These are phyloP conservation scores for Melastoma malabathricum DNA, from an alignment of 345 rosid species.

Conservation along the genomic window DNA sequence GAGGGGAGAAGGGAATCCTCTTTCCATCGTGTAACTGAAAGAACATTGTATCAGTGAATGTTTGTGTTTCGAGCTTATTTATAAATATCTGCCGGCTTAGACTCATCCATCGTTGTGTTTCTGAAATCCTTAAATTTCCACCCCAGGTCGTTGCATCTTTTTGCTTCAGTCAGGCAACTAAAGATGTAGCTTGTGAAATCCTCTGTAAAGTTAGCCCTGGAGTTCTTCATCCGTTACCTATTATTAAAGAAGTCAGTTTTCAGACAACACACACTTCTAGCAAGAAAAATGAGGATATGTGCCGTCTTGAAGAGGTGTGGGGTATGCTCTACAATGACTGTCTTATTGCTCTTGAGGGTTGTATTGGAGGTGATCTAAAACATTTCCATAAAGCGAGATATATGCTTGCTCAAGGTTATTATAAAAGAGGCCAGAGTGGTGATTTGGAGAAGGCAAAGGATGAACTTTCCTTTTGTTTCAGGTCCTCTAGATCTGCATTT, in stretches of 20 bases:
- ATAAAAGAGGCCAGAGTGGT: conserved; percentile 51
- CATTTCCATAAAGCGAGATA: conserved; percentile 97
- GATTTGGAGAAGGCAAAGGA: conserved; percentile 91
- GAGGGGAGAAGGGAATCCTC: no score
- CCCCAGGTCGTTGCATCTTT: conserved; percentile 48
- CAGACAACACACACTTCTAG: conserved; percentile 15
- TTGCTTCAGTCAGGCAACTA: conserved; percentile 48
- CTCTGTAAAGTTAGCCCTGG: conserved; percentile 33
- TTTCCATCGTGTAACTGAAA: no score
- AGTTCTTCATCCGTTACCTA: conserved; percentile 22
- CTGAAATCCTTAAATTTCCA: conserved; percentile 7
- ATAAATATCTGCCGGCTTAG: no score
- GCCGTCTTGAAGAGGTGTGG: conserved; percentile 58
- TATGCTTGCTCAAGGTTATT: conserved; percentile 85
- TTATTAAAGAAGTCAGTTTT: conserved; percentile 25
- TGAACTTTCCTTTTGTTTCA: conserved; percentile 88
- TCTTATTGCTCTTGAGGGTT: conserved; percentile 70
- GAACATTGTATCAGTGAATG: no score
- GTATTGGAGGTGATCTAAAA: conserved; percentile 92
- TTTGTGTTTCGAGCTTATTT: no score
- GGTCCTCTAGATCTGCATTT: conserved; percentile 80
- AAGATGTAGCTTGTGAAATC: conserved; percentile 39
- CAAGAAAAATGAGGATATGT: conserved; percentile 28
- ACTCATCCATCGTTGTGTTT: background rate
- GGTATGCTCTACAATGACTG: conserved; percentile 80